These are phyloP conservation scores for Lenzites betulinus DNA, from an alignment of 768 basidiomycete species.

Conservation along the genomic window DNA sequence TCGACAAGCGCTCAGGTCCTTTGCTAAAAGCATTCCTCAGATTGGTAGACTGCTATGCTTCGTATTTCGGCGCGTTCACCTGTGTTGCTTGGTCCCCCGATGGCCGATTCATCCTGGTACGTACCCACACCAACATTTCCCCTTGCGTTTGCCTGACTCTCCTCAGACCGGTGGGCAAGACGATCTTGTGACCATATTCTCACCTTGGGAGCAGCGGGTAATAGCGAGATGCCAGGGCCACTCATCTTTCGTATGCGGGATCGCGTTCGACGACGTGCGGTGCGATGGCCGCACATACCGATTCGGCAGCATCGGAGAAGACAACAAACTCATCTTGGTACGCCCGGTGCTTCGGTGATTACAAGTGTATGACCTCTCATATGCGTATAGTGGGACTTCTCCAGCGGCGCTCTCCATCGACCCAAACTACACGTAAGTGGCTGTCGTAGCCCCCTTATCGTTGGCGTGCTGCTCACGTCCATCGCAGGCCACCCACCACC, in stretches of 20 bases:
- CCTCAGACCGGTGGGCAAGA: conserved; percentile 93
- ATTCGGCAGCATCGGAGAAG: conserved; percentile 95
- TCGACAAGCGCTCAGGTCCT: neutral
- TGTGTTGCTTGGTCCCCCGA: conserved; percentile 96
- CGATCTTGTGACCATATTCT: conserved; percentile 92
- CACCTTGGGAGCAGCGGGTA: conserved; percentile 91
- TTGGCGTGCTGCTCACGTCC: neutral
- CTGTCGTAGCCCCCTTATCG: neutral
- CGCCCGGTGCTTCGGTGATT: conserved; percentile 22
- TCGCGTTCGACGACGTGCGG: conserved; percentile 88
- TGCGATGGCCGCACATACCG: conserved; percentile 91
- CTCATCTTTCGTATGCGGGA: conserved; percentile 86
- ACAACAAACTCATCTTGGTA: conserved; percentile 91
- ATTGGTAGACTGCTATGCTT: conserved; percentile 90
- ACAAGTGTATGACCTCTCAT: neutral
- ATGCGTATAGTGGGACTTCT: conserved; percentile 88
- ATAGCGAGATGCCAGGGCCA: conserved; percentile 97
- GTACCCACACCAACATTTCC: neutral
- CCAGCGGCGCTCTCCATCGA: conserved; percentile 85
- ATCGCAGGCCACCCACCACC: conserved; percentile 57
- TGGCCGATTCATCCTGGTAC: conserved; percentile 86
- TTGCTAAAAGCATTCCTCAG: conserved; percentile 40
- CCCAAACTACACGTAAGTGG: conserved; percentile 69
- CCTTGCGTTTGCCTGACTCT: conserved; percentile 3
- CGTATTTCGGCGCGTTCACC: conserved; percentile 91